Evolutionary conservation across 164 flowering plant genomes (phyloP), one percentile per base, ranked within the genome.

Genomic region (Magnolia changhungtana): DNA sequence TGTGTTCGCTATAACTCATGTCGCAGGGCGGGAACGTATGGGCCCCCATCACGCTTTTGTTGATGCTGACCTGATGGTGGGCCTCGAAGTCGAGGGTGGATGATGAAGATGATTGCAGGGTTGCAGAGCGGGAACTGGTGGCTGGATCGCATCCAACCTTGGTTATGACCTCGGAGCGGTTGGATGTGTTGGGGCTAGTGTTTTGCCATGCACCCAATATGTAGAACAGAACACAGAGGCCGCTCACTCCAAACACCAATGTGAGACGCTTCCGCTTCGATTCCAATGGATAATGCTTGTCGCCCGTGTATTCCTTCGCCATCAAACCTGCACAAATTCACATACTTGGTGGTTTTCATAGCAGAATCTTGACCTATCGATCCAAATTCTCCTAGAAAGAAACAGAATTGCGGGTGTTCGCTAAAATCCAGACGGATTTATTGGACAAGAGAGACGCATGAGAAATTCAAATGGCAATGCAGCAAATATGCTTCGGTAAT

Each of bases 201-300:
- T 75, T 87, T 75, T 90, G 95, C 96, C 95, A 94, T 63, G 96
- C 89, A 3, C 98, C 99, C 52, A 96, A 74, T 8, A 90, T 76
- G 75, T 96, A 94, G 83, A 86, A 94, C n/a, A 94, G 52, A 29
- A 94, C 72, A 81, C 99, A 92, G 45, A 96, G 92, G 19, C 92
- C 92, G 76, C 95, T 90, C 9, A 89, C 91, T 8, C 85, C 90
- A 9, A 94, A 75, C 10, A 94, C 81, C 89, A 89, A 90, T 8
- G 92, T 85, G 27, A 94, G 89, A 2, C 92, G 88, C 76, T 82
- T 91, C 79, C 88, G 84, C 82, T 82, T 90, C 5, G 87, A 63
- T 71, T 92, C 96, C 2, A 87, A 67, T 24, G 89, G 91, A 74
- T 90, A 88, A 65, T 76, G 92, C 86, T 92, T 93, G 9, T 92